phyloP scores from a whole-genome alignment of 2,329 filamentous ascomycete species.

The Neophaeococcomyces aloes region DNA sequence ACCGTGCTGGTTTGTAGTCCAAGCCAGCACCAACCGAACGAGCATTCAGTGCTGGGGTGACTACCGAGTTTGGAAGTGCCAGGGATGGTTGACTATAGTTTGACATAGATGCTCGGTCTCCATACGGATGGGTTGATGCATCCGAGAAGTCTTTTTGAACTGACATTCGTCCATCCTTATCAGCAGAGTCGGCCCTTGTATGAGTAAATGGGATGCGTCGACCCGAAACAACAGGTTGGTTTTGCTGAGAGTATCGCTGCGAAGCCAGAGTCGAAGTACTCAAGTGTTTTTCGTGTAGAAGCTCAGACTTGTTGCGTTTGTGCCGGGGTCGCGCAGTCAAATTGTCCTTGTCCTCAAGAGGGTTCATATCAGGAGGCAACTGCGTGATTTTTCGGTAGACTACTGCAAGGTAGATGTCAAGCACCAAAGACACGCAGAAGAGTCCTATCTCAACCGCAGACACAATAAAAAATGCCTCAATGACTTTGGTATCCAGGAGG shows the following conservation, averaged over 20 bases:
- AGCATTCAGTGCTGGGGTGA: constrained; percentile 19
- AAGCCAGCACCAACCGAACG: constrained; percentile 18
- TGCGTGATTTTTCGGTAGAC: constrained; percentile 72
- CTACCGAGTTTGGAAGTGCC: constrained; percentile 26
- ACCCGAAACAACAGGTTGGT: not conserved
- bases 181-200: constrained; percentile 56
- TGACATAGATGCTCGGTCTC: constrained; percentile 15
- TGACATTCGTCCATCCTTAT: constrained; percentile 30
- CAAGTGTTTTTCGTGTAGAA: constrained; percentile 52
- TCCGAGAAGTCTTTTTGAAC: constrained; percentile 19
- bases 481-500: constrained; percentile 47
- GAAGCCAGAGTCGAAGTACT: constrained; percentile 39
- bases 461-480: constrained; percentile 57
- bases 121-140: constrained; percentile 18
- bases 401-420: constrained; percentile 65
- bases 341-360: constrained; percentile 60
- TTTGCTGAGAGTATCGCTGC: constrained; percentile 23
- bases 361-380: constrained; percentile 91
- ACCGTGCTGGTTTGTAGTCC: constrained; percentile 18
- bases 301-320: constrained; percentile 60
- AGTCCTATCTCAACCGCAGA: constrained; percentile 54
- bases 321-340: constrained; percentile 59
- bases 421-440: constrained; percentile 57
- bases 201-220: constrained; percentile 65
- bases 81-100: constrained; percentile 24